Evolutionary conservation across 78 protist species (phyloP).

Genomic region (Pigoraptor vietnamica): DNA sequence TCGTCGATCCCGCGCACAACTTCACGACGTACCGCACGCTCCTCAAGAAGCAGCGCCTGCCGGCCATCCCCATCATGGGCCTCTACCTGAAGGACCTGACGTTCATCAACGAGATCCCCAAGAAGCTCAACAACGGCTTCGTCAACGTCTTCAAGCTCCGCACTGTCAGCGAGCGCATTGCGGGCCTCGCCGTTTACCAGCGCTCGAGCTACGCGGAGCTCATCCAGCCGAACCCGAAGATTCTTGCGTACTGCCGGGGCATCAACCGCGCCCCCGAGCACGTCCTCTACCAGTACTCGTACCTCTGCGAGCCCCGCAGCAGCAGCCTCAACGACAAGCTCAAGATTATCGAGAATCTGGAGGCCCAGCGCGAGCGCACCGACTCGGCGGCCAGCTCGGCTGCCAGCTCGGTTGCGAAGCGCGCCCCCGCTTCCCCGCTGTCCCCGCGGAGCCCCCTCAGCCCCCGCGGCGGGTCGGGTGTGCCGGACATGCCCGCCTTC

Average conservation of each 20-base stretch:
- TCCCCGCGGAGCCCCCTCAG: background rate
- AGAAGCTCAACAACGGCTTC: background rate
- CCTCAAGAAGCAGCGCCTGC: background rate
- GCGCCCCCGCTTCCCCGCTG: background rate
- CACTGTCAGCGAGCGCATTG: background rate
- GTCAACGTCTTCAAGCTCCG: background rate
- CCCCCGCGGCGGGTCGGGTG: background rate
- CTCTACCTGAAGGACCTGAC: constrained; percentile 4
- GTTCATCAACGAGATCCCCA: constrained; percentile 7
- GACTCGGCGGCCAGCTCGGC: background rate
- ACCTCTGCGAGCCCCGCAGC: constrained; percentile 6
- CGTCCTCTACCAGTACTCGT: background rate
- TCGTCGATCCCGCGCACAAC: background rate
- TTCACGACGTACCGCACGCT: background rate
- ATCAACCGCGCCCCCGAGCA: background rate
- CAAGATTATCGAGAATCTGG: background rate
- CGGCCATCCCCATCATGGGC: background rate
- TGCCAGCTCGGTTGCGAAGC: background rate
- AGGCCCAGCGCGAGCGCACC: background rate
- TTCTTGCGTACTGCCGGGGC: background rate
- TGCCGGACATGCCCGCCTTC: background rate
- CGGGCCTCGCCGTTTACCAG: background rate
- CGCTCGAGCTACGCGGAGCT: background rate
- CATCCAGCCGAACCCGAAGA: background rate
- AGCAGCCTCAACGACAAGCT: background rate